Conservation (phyloP, 2,329 filamentous ascomycete species). For the Aspergillus glaucus region DNA sequence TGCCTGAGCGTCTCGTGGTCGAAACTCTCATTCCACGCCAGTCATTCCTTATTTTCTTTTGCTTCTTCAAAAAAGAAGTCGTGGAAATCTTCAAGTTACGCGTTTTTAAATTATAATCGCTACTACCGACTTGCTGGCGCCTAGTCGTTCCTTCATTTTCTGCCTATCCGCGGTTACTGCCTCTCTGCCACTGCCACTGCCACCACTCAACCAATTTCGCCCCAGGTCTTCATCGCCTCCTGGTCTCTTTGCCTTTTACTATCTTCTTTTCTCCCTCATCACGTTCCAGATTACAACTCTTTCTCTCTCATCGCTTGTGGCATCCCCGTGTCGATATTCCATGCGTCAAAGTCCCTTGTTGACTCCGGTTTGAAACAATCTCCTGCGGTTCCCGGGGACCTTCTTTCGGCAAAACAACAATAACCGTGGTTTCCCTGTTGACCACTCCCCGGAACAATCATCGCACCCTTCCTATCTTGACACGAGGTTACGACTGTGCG, state of each 20-base stretch:
- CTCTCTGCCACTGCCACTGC: background rate
- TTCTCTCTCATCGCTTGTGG: background rate
- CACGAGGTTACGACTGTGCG: slow-evolving; percentile 3
- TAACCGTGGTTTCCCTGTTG: no score
- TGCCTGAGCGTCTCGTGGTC: slow-evolving; percentile 2
- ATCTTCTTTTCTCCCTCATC: background rate
- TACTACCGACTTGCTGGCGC: background rate
- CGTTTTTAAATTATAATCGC: no score
- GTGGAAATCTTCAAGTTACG: no score
- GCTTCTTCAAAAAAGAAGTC: no score
- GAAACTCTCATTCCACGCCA: slow-evolving; percentile 2
- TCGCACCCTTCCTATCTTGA: background rate
- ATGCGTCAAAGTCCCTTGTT: background rate
- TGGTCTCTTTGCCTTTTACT: background rate
- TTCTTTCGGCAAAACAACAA: background rate
- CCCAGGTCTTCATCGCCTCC: background rate
- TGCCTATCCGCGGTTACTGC: background rate
- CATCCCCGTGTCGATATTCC: background rate
- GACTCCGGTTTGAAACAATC: background rate
- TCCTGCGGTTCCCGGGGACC: background rate
- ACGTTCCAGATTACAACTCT: no score
- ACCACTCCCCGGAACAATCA: background rate
- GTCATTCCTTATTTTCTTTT: slow-evolving; percentile 4
- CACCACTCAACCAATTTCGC: background rate
- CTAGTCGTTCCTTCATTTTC: background rate